Conservation (phyloP, 306 rosid genomes). For the Lotus japonicus region DNA sequence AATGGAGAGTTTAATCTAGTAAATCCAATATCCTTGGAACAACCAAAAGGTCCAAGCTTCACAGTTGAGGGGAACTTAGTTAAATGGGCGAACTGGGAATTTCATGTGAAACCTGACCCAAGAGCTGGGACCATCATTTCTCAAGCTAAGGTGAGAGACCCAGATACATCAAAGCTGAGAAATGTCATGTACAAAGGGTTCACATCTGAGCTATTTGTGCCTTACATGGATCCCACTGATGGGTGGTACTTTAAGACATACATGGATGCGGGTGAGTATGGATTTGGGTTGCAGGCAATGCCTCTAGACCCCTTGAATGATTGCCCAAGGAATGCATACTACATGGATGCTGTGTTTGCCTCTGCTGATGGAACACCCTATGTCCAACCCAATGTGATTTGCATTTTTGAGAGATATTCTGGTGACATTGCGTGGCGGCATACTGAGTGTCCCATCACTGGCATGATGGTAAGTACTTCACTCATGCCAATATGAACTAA, state of each 20-base stretch:
- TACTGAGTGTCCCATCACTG: conserved; percentile 72
- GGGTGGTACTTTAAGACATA: conserved; percentile 93
- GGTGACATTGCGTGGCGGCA: conserved; percentile 96
- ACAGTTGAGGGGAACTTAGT: conserved; percentile 53
- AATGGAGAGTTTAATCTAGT: conserved; percentile 32
- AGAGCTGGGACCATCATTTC: conserved; percentile 64
- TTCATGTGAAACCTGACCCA: conserved; percentile 69
- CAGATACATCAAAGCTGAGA: conserved; percentile 54
- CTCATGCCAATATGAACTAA: neutral
- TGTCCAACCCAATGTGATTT: conserved; percentile 64
- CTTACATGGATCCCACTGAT: conserved; percentile 89
- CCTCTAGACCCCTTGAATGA: conserved; percentile 84
- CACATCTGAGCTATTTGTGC: conserved; percentile 76
- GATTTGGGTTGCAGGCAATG: conserved; percentile 83
- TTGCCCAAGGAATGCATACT: conserved; percentile 76
- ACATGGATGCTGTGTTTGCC: conserved; percentile 68
- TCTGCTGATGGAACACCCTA: conserved; percentile 76
- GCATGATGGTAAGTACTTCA: conserved; percentile 36
- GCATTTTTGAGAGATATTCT: conserved; percentile 71
- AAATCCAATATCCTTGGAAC: conserved; percentile 85
- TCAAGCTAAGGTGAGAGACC: conserved; percentile 55
- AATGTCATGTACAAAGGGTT: conserved; percentile 79
- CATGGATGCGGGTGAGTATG: conserved; percentile 94
- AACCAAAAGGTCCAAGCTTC: conserved; percentile 81
- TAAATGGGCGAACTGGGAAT: conserved; percentile 95